phyloP scores from a whole-genome alignment of 2,329 filamentous ascomycete species.

The Nannizziopsis barbatae region DNA sequence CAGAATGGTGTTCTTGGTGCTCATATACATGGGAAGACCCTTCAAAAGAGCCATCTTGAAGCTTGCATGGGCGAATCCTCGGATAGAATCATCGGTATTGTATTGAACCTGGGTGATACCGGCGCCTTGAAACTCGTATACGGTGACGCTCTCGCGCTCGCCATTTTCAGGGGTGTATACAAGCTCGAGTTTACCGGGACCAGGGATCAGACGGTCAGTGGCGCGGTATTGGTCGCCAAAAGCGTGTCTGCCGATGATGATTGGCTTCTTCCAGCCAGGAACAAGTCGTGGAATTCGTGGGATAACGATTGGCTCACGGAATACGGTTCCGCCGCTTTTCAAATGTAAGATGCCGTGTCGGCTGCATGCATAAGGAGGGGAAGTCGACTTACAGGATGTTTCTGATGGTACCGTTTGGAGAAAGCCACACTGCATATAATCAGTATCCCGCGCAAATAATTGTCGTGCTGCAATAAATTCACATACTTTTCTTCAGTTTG shows the following conservation, averaged over 20 bases:
- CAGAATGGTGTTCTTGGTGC: slow-evolving; percentile 99
- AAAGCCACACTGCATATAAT: slow-evolving; percentile 70
- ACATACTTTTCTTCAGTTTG: slow-evolving; percentile 90
- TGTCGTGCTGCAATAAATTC: slow-evolving; percentile 9
- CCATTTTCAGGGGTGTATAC: slow-evolving; percentile 70
- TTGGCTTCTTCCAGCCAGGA: slow-evolving; percentile 96
- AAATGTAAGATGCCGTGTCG: slow-evolving; percentile 17
- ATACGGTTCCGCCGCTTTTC: slow-evolving; percentile 73
- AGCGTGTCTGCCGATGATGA: slow-evolving; percentile 96
- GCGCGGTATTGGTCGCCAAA: slow-evolving; percentile 98
- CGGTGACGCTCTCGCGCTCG: slow-evolving; percentile 72
- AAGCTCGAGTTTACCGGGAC: slow-evolving; percentile 82
- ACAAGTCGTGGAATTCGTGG: slow-evolving; percentile 84
- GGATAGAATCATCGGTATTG: slow-evolving; percentile 94
- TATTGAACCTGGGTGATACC: slow-evolving; percentile 93
- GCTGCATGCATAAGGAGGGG: background rate
- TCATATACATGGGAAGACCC: slow-evolving; percentile 93
- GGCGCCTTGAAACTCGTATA: slow-evolving; percentile 76
- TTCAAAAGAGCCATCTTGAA: slow-evolving; percentile 92
- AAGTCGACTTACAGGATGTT: slow-evolving; percentile 44
- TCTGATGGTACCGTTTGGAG: slow-evolving; percentile 79
- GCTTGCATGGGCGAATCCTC: slow-evolving; percentile 85
- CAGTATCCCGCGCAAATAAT: background rate
- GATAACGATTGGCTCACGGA: slow-evolving; percentile 98
- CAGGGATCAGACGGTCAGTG: slow-evolving; percentile 75